Conservation (phyloP, 805 yeast genomes). For the Brettanomyces bruxellensis region DNA sequence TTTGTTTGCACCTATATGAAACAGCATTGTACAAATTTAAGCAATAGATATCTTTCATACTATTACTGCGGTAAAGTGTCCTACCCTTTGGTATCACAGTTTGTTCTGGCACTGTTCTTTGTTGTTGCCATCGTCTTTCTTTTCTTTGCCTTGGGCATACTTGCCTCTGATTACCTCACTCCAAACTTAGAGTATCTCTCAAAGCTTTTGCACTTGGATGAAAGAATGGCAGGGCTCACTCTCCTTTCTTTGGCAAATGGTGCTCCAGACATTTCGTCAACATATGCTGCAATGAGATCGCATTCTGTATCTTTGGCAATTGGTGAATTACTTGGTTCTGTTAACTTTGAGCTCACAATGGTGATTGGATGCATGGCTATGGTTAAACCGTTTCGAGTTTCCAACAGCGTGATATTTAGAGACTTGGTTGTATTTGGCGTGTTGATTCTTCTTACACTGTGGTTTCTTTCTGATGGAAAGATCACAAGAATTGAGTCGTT, state of each 20-base stretch:
- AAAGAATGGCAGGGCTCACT: slow-evolving; percentile 78
- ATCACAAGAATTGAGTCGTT: slow-evolving; percentile 49
- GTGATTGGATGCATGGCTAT: slow-evolving; percentile 38
- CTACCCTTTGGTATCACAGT: slow-evolving; percentile 3
- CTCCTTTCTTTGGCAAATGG: slow-evolving; percentile 88
- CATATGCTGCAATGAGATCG: slow-evolving; percentile 69
- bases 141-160: slow-evolving; percentile 59
- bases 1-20: slow-evolving; percentile 15
- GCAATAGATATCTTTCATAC: slow-evolving; percentile 13
- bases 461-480: slow-evolving; percentile 45
- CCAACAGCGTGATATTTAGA: slow-evolving; percentile 40
- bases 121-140: slow-evolving; percentile 25
- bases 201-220: slow-evolving; percentile 51
- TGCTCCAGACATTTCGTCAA: slow-evolving; percentile 80
- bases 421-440: slow-evolving; percentile 52
- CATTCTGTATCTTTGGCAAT: slow-evolving; percentile 51
- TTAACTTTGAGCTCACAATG: slow-evolving; percentile 42
- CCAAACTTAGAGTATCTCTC: slow-evolving; percentile 71
- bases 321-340: slow-evolving; percentile 46
- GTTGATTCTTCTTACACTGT: slow-evolving; percentile 40
- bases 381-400: slow-evolving; percentile 40
- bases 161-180: slow-evolving; percentile 76
- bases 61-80: slow-evolving; percentile 16
- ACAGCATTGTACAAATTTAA: slow-evolving; percentile 11
- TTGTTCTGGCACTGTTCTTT: slow-evolving; percentile 6